Conservation (phyloP, 352 stramenopile species). For the Pythium diclinum region DNA sequence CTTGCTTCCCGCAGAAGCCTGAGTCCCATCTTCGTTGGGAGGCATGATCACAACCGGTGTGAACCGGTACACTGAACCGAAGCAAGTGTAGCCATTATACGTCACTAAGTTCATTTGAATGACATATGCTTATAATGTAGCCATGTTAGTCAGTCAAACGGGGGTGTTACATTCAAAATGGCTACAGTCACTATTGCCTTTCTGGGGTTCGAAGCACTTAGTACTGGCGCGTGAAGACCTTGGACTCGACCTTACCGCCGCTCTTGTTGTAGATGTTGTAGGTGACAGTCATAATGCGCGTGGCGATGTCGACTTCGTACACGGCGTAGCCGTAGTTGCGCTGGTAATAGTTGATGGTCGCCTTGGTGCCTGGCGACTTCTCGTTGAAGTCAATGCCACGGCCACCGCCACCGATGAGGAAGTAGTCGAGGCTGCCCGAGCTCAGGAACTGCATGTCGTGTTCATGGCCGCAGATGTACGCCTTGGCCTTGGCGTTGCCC, state of each 20-base stretch:
- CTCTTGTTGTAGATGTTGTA: constrained; percentile 31
- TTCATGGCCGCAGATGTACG: constrained; percentile 30
- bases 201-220: not conserved
- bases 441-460: constrained; percentile 31
- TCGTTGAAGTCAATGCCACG: constrained; percentile 21
- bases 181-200: constrained; percentile 7
- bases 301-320: constrained; percentile 22
- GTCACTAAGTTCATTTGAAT: not conserved
- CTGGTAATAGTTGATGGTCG: constrained; percentile 27
- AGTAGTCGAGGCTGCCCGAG: constrained; percentile 26
- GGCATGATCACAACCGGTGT: not conserved
- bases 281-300: constrained; percentile 21
- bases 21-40: not conserved
- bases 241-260: constrained; percentile 24
- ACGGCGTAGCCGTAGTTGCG: constrained; percentile 26
- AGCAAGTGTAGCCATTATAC: not conserved
- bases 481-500: constrained; percentile 25
- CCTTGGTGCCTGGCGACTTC: constrained; percentile 14
- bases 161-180: not conserved
- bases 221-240: constrained; percentile 27
- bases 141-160: constrained; percentile 8
- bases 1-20: not conserved
- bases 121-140: not conserved
- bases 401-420: constrained; percentile 28
- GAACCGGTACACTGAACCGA: not conserved